Evolutionary conservation across 2,329 filamentous ascomycete species (phyloP).

Genomic region (Colletotrichum coccodes): DNA sequence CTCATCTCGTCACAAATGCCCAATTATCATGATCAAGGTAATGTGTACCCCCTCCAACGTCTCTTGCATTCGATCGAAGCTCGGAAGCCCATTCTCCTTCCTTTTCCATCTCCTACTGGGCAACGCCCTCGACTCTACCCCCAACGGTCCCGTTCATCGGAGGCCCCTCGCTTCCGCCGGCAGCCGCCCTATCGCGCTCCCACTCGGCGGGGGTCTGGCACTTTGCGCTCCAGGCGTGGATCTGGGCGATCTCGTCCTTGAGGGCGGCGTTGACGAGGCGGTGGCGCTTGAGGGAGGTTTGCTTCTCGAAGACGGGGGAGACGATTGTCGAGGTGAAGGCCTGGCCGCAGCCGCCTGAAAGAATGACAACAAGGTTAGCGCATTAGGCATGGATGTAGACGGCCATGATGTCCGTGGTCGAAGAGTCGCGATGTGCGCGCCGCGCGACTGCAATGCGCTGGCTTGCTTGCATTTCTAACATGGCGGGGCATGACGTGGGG

Average conservation of each 20-base stretch:
- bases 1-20: not conserved
- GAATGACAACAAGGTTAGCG: not conserved
- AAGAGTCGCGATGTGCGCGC: not conserved
- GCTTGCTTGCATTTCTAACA: conserved; percentile 7
- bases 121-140: conserved; percentile 53
- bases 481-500: conserved; percentile 27
- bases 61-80: not conserved
- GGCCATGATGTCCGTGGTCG: not conserved
- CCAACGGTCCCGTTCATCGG: conserved; percentile 55
- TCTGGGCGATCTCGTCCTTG: conserved; percentile 87
- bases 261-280: conserved; percentile 85
- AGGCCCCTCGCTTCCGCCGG: conserved; percentile 43
- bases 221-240: conserved; percentile 95
- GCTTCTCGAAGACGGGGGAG: conserved; percentile 75
- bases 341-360: conserved; percentile 69
- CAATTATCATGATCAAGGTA: not conserved
- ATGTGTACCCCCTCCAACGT: not conserved
- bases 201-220: conserved; percentile 93
- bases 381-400: not conserved
- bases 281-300: conserved; percentile 84
- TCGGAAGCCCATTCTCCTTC: not conserved
- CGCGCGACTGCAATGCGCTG: conserved; percentile 13
- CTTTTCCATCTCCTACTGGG: conserved; percentile 2
- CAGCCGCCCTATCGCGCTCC: conserved; percentile 68
- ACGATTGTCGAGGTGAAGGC: conserved; percentile 69